Evolutionary conservation across 2,329 filamentous ascomycete species (phyloP).

Genomic region (Fusarium beomiforme): DNA sequence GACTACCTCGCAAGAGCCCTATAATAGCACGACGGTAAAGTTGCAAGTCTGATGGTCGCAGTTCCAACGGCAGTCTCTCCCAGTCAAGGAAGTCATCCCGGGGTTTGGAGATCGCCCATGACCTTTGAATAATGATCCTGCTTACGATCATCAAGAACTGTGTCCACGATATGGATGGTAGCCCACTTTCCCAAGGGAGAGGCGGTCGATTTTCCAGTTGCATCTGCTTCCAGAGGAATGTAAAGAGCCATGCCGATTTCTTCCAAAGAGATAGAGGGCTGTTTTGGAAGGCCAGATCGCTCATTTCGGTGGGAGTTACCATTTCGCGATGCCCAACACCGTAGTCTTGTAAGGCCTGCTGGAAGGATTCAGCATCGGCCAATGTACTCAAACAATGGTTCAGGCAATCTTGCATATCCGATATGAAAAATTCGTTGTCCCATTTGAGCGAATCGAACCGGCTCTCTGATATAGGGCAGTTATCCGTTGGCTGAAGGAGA

Average conservation of each 20-base stretch:
- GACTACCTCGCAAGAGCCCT: background rate
- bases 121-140: background rate
- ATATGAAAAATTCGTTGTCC: background rate
- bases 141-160: background rate
- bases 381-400: background rate
- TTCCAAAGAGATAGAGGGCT: background rate
- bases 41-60: background rate
- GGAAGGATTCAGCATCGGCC: background rate
- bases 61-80: background rate
- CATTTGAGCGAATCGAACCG: background rate
- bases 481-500: background rate
- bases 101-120: background rate
- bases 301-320: background rate
- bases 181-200: background rate
- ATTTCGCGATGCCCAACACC: background rate
- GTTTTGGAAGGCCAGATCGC: background rate
- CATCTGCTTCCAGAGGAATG: background rate
- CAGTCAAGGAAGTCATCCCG: background rate
- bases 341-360: background rate
- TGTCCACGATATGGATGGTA: background rate
- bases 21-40: background rate
- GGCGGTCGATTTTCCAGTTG: background rate
- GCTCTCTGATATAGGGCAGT: background rate
- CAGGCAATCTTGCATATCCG: background rate
- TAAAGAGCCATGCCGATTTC: background rate